phyloP scores from a whole-genome alignment of 75 land plant species.

The Larix kaempferi region DNA sequence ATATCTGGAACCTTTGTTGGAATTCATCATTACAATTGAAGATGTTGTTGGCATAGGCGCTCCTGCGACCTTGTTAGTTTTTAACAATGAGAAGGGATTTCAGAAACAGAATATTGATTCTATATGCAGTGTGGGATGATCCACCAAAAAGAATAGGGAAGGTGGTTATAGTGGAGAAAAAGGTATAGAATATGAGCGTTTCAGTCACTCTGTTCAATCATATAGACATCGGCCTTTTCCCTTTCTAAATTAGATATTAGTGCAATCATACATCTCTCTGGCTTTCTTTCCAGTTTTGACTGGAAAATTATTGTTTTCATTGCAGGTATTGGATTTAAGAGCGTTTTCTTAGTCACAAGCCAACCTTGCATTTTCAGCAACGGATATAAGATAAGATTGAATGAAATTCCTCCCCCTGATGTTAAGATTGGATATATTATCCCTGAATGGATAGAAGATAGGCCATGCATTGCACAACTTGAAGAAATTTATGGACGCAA shows the following conservation, averaged over 20 bases:
- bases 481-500: constrained; percentile 25
- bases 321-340: constrained; percentile 73
- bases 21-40: constrained; percentile 35
- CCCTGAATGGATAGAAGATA: constrained; percentile 65
- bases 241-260: background rate
- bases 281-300: background rate
- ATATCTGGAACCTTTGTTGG: constrained; percentile 29
- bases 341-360: constrained; percentile 48
- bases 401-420: constrained; percentile 28
- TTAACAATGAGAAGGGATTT: constrained; percentile 58
- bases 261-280: background rate
- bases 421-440: constrained; percentile 45
- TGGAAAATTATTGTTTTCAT: background rate
- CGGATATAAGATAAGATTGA: constrained; percentile 50
- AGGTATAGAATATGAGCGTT: constrained; percentile 21
- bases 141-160: constrained; percentile 41
- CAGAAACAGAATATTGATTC: constrained; percentile 34
- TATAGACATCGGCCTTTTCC: too few relatives aligned
- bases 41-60: constrained; percentile 41
- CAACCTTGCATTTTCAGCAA: constrained; percentile 64
- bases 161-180: constrained; percentile 62
- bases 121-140: constrained; percentile 54
- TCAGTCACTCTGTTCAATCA: too few relatives aligned
- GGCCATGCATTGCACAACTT: constrained; percentile 38
- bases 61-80: constrained; percentile 30